Evolutionary conservation across 1,284 basidiomycete species (phyloP).

Genomic region (Moniliella sp.): DNA sequence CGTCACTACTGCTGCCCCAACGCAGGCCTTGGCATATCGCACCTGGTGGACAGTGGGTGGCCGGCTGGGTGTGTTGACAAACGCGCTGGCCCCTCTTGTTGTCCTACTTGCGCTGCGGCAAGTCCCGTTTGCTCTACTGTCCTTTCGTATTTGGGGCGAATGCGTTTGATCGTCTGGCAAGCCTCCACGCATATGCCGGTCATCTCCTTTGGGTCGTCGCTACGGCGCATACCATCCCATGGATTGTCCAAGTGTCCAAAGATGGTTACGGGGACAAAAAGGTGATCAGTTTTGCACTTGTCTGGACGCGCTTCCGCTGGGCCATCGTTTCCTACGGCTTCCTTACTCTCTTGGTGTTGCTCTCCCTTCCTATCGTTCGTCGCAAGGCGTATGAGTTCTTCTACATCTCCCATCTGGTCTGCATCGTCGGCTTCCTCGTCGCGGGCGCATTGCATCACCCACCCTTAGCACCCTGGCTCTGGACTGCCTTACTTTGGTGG

Average conservation of each 20-base stretch:
- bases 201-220: conserved; percentile 53
- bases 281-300: conserved; percentile 44
- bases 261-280: conserved; percentile 41
- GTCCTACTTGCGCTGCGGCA: conserved; percentile 59
- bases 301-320: conserved; percentile 50
- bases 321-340: conserved; percentile 54
- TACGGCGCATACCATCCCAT: conserved; percentile 49
- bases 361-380: conserved; percentile 48
- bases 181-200: conserved; percentile 52
- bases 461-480: conserved; percentile 42
- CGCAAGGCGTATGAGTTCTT: conserved; percentile 53
- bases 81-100: conserved; percentile 54
- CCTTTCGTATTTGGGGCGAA: conserved; percentile 49
- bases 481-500: conserved; percentile 48
- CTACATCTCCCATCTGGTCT: conserved; percentile 49
- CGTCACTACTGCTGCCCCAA: conserved; percentile 32
- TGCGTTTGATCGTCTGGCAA: conserved; percentile 54
- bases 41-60: conserved; percentile 57
- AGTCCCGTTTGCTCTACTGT: conserved; percentile 57
- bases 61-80: conserved; percentile 54
- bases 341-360: conserved; percentile 47
- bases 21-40: conserved; percentile 47
- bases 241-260: conserved; percentile 50
- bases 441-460: conserved; percentile 35
- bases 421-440: conserved; percentile 26